These are phyloP conservation scores for Nymphaea thermarum DNA, from an alignment of 164 flowering plant genomes.

Conservation along the genomic window DNA sequence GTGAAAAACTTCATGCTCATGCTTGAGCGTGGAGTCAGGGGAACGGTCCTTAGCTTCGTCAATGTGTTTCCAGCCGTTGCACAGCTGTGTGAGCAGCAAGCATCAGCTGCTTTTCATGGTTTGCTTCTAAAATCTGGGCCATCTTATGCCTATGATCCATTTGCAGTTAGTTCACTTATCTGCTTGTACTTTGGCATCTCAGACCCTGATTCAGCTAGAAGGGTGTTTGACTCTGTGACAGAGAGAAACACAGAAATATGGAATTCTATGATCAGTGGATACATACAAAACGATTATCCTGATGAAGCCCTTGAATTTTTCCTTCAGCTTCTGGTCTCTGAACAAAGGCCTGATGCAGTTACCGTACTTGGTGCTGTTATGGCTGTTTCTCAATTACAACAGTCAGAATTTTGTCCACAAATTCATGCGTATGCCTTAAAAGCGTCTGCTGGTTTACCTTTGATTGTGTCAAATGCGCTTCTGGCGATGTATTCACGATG, in stretches of 20 bases:
- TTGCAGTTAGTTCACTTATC: constrained; percentile 65
- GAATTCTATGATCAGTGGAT: constrained; percentile 86
- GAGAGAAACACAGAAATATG: constrained; percentile 72
- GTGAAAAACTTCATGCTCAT: constrained; percentile 41
- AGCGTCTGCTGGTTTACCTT: constrained; percentile 16
- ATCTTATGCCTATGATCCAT: constrained; percentile 44
- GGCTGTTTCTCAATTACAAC: constrained; percentile 66
- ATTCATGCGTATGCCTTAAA: constrained; percentile 65
- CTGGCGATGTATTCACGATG: constrained; percentile 82
- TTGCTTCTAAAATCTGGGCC: constrained; percentile 49
- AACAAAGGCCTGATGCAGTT: constrained; percentile 43
- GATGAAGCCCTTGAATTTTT: constrained; percentile 50
- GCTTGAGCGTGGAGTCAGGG: constrained; percentile 46
- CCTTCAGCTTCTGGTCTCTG: constrained; percentile 27
- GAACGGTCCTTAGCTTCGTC: constrained; percentile 61
- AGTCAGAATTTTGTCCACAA: constrained; percentile 38
- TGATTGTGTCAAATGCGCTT: constrained; percentile 44
- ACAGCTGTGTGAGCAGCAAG: constrained; percentile 15
- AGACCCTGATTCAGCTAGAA: constrained; percentile 39
- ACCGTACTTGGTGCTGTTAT: constrained; percentile 50
- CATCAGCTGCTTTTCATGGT: constrained; percentile 45
- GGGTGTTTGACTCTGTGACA: constrained; percentile 37
- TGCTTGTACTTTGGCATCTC: constrained; percentile 61
- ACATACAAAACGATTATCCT: constrained; percentile 45
- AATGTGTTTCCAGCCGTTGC: constrained; percentile 74